Conservation (phyloP, 2,329 filamentous ascomycete species). For the Neophaeococcomyces mojaviensis region DNA sequence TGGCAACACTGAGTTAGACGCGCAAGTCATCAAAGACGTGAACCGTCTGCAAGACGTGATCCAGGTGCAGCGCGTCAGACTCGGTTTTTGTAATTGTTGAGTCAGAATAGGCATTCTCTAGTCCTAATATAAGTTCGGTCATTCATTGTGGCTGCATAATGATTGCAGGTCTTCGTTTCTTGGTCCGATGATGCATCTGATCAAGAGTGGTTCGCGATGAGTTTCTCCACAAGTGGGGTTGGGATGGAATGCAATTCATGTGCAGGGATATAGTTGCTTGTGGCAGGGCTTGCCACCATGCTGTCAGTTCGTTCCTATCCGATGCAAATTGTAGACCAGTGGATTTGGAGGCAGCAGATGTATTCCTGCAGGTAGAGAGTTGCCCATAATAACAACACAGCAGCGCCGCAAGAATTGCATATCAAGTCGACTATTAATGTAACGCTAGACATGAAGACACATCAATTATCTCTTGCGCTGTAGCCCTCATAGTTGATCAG, state of each 20-base stretch:
- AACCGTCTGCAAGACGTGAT: conserved; percentile 4
- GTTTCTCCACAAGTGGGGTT: background rate
- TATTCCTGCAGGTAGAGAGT: too few relatives aligned
- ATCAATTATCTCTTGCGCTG: background rate
- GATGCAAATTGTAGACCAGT: background rate
- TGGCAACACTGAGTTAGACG: background rate
- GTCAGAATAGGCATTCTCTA: background rate
- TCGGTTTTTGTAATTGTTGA: background rate
- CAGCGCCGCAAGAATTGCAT: too few relatives aligned
- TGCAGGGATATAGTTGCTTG: background rate
- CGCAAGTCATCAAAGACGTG: background rate
- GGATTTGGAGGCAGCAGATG: too few relatives aligned
- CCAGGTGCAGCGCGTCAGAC: background rate
- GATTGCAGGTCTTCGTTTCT: conserved; percentile 3
- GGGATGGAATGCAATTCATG: conserved; percentile 6
- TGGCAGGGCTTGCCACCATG: background rate
- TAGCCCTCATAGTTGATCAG: background rate
- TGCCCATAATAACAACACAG: too few relatives aligned
- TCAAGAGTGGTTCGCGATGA: conserved; percentile 3
- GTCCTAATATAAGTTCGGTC: background rate
- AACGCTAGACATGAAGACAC: background rate
- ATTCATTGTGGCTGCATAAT: conserved; percentile 6
- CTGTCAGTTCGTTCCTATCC: background rate
- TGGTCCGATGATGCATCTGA: background rate
- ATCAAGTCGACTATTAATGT: background rate